Conservation (phyloP, 2,329 filamentous ascomycete genomes). For the Monosporascus sp. region DNA sequence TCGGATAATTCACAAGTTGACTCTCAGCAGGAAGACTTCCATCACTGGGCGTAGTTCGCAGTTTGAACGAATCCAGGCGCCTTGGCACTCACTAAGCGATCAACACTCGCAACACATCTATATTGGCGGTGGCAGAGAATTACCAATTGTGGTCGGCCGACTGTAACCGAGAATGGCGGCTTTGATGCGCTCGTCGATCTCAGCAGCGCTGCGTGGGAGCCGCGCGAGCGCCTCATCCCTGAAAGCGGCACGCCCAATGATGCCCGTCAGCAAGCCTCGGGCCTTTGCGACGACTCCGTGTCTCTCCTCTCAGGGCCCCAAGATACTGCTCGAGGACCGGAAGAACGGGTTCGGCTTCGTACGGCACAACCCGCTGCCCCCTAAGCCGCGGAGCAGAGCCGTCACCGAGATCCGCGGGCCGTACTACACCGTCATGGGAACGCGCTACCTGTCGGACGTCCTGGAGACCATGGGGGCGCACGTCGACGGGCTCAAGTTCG, state of each 20-base stretch:
- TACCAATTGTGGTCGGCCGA: background rate
- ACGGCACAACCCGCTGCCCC: constrained; percentile 41
- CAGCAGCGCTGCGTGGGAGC: background rate
- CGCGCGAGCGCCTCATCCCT: background rate
- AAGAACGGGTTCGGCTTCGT: constrained; percentile 45
- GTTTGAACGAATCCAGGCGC: too few relatives aligned
- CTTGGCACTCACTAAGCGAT: too few relatives aligned
- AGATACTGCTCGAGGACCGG: constrained; percentile 39
- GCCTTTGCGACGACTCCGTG: background rate
- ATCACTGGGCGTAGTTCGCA: too few relatives aligned
- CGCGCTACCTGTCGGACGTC: constrained; percentile 46
- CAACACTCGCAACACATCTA: too few relatives aligned
- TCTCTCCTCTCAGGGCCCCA: constrained; percentile 3
- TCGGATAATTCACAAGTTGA: too few relatives aligned
- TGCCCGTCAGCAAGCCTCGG: background rate
- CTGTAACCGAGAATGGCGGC: background rate
- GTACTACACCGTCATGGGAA: constrained; percentile 52
- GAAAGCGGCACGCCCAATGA: background rate
- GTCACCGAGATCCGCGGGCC: constrained; percentile 53
- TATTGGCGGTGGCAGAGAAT: too few relatives aligned
- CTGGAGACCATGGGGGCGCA: constrained; percentile 52
- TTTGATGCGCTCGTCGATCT: background rate
- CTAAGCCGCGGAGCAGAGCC: constrained; percentile 43
- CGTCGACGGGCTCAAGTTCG: constrained; percentile 52
- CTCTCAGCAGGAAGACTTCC: too few relatives aligned